A percentile compares a stretch with the other conserved stretches of the same genome.
Evolutionary conservation across 2,329 filamentous ascomycete species (phyloP).

Genomic region (Exutisphaerella laricina): DNA sequence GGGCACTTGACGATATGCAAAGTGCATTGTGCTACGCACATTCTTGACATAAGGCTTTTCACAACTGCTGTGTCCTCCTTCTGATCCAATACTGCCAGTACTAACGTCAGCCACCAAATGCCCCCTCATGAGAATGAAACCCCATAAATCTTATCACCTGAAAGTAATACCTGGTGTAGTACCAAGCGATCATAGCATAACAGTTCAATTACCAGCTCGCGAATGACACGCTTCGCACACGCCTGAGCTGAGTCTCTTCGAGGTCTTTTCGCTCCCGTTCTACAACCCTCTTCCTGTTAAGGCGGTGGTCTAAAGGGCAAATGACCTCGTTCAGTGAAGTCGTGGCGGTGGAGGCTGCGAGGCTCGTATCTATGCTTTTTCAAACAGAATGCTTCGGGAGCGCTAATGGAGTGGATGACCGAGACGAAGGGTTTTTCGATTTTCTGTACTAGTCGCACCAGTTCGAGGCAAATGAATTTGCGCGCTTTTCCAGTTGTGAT

Average conservation of each 20-base stretch:
- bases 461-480: slow-evolving; percentile 19
- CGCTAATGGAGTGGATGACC: slow-evolving; percentile 23
- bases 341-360: slow-evolving; percentile 23
- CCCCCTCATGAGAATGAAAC: neutral
- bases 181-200: slow-evolving; percentile 8
- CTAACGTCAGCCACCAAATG: neutral
- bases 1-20: too few species aligned
- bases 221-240: slow-evolving; percentile 14
- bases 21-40: too few species aligned
- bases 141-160: neutral
- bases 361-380: slow-evolving; percentile 26
- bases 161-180: slow-evolving; percentile 10
- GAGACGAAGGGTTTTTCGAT: slow-evolving; percentile 29
- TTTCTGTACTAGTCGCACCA: slow-evolving; percentile 24
- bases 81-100: slow-evolving; percentile 9
- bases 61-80: neutral
- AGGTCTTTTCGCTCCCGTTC: slow-evolving; percentile 20
- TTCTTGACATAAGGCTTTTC: too few species aligned
- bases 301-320: slow-evolving; percentile 10
- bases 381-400: slow-evolving; percentile 21
- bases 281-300: slow-evolving; percentile 7
- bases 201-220: slow-evolving; percentile 15
- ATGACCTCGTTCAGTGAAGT: slow-evolving; percentile 24
- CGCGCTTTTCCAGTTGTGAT: slow-evolving; percentile 21
- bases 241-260: slow-evolving; percentile 7